phyloP scores from a whole-genome alignment of 352 stramenopile species.

The Pythium insidiosum region DNA sequence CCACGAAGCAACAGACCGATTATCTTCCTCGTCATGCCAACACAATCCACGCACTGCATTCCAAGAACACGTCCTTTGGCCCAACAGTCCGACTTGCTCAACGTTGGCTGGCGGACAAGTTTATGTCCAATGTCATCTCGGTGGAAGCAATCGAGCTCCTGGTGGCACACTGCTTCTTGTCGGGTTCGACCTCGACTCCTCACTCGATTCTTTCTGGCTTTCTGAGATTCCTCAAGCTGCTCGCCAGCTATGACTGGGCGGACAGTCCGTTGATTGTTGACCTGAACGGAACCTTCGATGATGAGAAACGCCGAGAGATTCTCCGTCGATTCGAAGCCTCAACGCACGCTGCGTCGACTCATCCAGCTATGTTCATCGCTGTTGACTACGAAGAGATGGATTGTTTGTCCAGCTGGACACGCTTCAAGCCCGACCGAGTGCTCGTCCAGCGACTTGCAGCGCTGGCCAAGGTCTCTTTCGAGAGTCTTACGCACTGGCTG shows the following conservation, averaged over 20 bases:
- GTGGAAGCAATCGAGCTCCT: slow-evolving; percentile 76
- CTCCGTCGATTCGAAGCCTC: slow-evolving; percentile 74
- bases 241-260: slow-evolving; percentile 70
- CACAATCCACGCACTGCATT: slow-evolving; percentile 68
- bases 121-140: slow-evolving; percentile 54
- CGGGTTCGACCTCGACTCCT: slow-evolving; percentile 33
- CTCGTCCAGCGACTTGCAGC: slow-evolving; percentile 56
- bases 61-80: slow-evolving; percentile 68
- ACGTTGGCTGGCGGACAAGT: slow-evolving; percentile 76
- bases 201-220: slow-evolving; percentile 78
- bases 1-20: slow-evolving; percentile 45
- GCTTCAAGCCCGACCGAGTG: slow-evolving; percentile 48
- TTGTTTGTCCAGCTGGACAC: slow-evolving; percentile 78
- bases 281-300: slow-evolving; percentile 47
- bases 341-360: slow-evolving; percentile 32
- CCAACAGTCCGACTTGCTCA: slow-evolving; percentile 75
- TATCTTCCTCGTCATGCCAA: slow-evolving; percentile 63
- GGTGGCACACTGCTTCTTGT: slow-evolving; percentile 69
- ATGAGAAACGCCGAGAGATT: slow-evolving; percentile 60
- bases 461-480: slow-evolving; percentile 51
- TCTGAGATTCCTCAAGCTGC: slow-evolving; percentile 63
- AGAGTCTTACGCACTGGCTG: slow-evolving; percentile 51
- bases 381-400: slow-evolving; percentile 75
- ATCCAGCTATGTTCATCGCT: slow-evolving; percentile 74
- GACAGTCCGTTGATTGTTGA: slow-evolving; percentile 67